Percentiles rank a stretch among this genome's conserved stretches.
Evolutionary conservation across 805 yeast species (phyloP).

Genomic region (Yamadazyma olivae): DNA sequence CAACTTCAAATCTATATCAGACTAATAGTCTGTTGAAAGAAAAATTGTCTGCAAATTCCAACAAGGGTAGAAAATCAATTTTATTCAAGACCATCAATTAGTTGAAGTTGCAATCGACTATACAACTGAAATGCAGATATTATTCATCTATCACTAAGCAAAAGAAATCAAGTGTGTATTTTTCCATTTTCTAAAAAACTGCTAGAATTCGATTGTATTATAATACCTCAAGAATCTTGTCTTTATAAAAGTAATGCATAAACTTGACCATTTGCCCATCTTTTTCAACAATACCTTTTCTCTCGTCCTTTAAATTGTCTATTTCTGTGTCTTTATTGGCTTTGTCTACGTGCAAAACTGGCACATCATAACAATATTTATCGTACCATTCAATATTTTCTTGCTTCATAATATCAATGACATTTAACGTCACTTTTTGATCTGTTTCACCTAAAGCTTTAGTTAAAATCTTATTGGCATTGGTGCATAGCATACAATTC

Average conservation of each 20-base stretch:
- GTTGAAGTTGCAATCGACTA: too few relatives aligned
- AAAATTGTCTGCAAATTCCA: too few relatives aligned
- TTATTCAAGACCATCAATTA: too few relatives aligned
- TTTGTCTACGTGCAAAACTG: constrained; percentile 68
- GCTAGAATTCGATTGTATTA: too few relatives aligned
- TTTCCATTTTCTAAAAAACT: too few relatives aligned
- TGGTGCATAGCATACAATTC: constrained; percentile 66
- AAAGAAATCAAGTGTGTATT: too few relatives aligned
- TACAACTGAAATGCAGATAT: too few relatives aligned
- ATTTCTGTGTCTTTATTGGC: constrained; percentile 17
- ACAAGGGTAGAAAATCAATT: too few relatives aligned
- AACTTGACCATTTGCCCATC: constrained; percentile 19
- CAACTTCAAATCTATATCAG: too few relatives aligned
- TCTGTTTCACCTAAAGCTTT: constrained; percentile 34
- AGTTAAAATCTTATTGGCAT: constrained; percentile 52
- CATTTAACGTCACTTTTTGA: constrained; percentile 23
- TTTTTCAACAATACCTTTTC: neutral
- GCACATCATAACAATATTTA: constrained; percentile 72
- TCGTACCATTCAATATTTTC: constrained; percentile 67
- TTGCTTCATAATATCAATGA: constrained; percentile 58
- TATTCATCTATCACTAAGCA: too few relatives aligned
- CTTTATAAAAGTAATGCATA: constrained; percentile 64
- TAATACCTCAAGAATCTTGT: constrained; percentile 42
- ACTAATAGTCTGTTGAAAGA: too few relatives aligned
- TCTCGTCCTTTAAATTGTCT: constrained; percentile 17